phyloP scores from a whole-genome alignment of 371 early-diverging fungal species.

The Circinella umbellata region DNA sequence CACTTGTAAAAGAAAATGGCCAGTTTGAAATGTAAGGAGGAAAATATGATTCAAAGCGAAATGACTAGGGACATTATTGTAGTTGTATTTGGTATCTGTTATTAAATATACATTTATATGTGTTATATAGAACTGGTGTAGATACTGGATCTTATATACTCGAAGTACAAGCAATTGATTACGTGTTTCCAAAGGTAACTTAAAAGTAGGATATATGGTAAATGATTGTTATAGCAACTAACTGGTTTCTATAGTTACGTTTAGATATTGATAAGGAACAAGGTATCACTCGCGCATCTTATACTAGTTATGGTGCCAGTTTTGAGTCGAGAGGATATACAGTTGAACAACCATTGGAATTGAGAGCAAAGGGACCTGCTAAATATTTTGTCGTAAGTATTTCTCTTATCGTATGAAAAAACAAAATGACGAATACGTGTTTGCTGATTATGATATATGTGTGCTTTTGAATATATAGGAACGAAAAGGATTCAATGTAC shows the following conservation, averaged over 20 bases:
- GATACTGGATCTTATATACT: constrained; percentile 50
- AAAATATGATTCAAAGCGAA: too few relatives aligned
- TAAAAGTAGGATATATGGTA: too few relatives aligned
- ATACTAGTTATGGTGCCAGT: constrained; percentile 37
- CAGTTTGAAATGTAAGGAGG: constrained; percentile 31
- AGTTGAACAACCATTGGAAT: constrained; percentile 42
- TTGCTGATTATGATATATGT: neutral
- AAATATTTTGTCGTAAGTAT: constrained; percentile 51
- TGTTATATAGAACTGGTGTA: constrained; percentile 18
- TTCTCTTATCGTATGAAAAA: neutral
- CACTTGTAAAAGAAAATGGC: constrained; percentile 26
- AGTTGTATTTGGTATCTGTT: too few relatives aligned
- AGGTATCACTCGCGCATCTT: constrained; percentile 32
- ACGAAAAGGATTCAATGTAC: constrained; percentile 47
- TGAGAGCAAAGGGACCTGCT: constrained; percentile 48
- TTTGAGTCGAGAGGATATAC: constrained; percentile 44
- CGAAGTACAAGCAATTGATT: constrained; percentile 50
- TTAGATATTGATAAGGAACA: constrained; percentile 43
- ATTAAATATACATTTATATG: too few relatives aligned
- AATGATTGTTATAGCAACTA: too few relatives aligned
- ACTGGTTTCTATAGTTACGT: constrained; percentile 33
- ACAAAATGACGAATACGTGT: neutral
- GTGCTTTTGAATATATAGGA: constrained; percentile 25
- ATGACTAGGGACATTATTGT: too few relatives aligned
- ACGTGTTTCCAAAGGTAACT: constrained; percentile 48